Conservation (phyloP, 805 yeast species). For the Starmera pachycereana region DNA sequence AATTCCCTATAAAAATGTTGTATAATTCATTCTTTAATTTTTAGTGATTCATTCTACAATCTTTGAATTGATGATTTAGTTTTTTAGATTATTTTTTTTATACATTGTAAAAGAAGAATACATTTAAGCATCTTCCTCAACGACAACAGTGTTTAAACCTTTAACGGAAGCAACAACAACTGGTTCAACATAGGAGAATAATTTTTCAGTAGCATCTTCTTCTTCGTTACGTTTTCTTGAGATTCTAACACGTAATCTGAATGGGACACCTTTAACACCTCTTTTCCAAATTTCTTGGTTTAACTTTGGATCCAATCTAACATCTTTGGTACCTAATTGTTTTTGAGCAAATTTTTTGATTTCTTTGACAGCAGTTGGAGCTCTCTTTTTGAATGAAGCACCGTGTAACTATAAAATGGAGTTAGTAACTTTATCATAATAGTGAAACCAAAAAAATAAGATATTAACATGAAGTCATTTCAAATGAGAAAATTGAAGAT, state of each 20-base stretch:
- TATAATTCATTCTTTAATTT: no score
- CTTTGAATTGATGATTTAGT: neutral
- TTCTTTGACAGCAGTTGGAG: conserved; percentile 99
- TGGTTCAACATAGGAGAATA: conserved; percentile 97
- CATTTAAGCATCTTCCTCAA: conserved; percentile 52
- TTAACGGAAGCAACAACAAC: conserved; percentile 89
- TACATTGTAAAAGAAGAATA: conserved; percentile 14
- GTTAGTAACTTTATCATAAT: conserved; percentile 29
- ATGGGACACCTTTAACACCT: conserved; percentile 98
- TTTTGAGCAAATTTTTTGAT: conserved; percentile 96
- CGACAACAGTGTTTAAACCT: conserved; percentile 97
- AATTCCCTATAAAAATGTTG: conserved; percentile 43
- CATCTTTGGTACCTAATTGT: conserved; percentile 99
- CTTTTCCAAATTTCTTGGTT: conserved; percentile 99
- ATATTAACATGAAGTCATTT: neutral
- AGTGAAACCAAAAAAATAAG: neutral
- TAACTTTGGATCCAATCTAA: conserved; percentile 97
- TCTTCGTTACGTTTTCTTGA: conserved; percentile 99
- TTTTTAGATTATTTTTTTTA: conserved; percentile 1
- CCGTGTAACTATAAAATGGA: conserved; percentile 71
- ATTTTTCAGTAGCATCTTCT: conserved; percentile 97
- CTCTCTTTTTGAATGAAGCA: conserved; percentile 98
- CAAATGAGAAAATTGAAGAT: no score
- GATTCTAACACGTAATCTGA: conserved; percentile 97
- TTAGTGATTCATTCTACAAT: neutral